These are phyloP conservation scores for Macrolepiota albuminosa DNA, from an alignment of 768 basidiomycete species.

Conservation along the genomic window DNA sequence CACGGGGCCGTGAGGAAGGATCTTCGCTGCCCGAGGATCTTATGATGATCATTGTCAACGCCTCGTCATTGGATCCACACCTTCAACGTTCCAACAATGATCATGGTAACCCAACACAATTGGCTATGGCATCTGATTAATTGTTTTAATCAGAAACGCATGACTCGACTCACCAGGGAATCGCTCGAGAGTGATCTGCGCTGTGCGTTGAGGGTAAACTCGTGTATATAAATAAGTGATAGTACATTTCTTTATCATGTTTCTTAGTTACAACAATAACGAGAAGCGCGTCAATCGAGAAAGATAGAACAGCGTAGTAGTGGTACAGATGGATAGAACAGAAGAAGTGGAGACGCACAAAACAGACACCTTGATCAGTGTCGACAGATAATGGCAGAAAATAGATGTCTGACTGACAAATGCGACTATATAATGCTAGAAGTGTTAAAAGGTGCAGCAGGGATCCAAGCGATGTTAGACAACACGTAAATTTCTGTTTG, in stretches of 20 bases:
- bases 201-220: background rate
- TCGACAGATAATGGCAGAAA: background rate
- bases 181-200: background rate
- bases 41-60: background rate
- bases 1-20: constrained; percentile 3
- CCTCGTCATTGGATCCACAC: constrained; percentile 12
- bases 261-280: constrained; percentile 4
- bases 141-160: background rate
- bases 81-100: background rate
- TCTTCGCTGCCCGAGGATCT: constrained; percentile 10
- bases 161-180: constrained; percentile 1
- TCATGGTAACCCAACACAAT: background rate
- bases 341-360: background rate
- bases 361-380: background rate
- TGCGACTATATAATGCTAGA: background rate
- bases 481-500: background rate
- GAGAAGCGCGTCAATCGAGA: background rate
- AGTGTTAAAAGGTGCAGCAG: background rate
- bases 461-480: background rate
- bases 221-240: constrained; percentile 8
- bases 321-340: background rate
- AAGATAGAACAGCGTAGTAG: background rate
- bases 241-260: constrained; percentile 7
- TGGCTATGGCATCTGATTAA: background rate
- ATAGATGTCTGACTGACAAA: background rate